Base-by-base conservation (phyloP, 2,329 filamentous ascomycete species). In the Verticillium albo-atrum region DNA sequence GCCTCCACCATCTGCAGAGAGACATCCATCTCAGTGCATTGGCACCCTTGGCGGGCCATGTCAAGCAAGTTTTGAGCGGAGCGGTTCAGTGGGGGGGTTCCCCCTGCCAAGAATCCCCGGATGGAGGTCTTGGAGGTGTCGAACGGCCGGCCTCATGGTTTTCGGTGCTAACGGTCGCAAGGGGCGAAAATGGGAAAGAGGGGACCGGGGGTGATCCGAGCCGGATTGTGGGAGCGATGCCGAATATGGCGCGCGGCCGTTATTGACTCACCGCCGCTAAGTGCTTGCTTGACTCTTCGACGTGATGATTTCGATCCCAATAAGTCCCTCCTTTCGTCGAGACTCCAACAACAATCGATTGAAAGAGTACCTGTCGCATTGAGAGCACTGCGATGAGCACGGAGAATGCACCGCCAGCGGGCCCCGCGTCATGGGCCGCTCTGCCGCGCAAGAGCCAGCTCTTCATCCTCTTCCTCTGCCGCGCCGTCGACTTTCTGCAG, bases 391-490 rank as follows among this genome's bases (percentile, higher is more conserved):
- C 20, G 42, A 50, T 50, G 42, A 50, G 20, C 25, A 20, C n/a
- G 7, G n/a, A 50, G 20, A 50, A n/a, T 50, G 9, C 20, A 12
- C 42, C 50, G n/a, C 9, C 20, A 12, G 17, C 42, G 20, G 42
- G 17, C 42, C n/a, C 42, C 20, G 42, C 42, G n/a, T 85, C 87
- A 63, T 92, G 89, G 90, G 77, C 79, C 58, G 85, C 86, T 1
- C 77, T 92, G 1, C 90, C 90, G 2, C 80, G 85, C 54, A 92
- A 91, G 71, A 81, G 84, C 61, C 89, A 92, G 70, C 79, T 92
- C 6, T 74, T 84, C 34, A 86, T 92, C 57, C 74, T 92, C 25
- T 90, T 88, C 12, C 75, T 91, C 27, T 85, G 87, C 54, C 85
- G 89, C 17, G 76, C 92, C 7, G 89, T 89, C 9, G 89, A 92